These are phyloP conservation scores for Galeopsis tetrahit DNA, from an alignment of 257 asterid genomes.

Conservation along the genomic window DNA sequence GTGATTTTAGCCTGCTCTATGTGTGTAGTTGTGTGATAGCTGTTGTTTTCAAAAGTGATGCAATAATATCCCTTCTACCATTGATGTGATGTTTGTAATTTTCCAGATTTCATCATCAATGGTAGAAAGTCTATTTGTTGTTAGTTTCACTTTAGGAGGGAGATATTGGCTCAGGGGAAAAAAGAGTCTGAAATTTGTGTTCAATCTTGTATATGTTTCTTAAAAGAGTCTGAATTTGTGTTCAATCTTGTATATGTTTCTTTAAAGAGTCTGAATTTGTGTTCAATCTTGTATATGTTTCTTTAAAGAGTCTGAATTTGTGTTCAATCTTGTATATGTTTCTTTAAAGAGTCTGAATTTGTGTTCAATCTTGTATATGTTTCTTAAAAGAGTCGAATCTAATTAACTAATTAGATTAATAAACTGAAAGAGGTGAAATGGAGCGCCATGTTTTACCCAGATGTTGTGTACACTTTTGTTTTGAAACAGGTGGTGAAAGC, in stretches of 20 bases:
- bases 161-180: neutral
- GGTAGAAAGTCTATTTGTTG: neutral
- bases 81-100: constrained; percentile 3
- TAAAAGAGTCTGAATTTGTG: neutral
- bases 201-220: constrained; percentile 14
- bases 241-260: constrained; percentile 23
- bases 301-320: neutral
- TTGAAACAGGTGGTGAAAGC: constrained; percentile 87
- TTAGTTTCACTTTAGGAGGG: neutral
- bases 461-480: constrained; percentile 52
- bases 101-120: neutral
- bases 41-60: neutral
- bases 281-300: constrained; percentile 23
- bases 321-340: constrained; percentile 19
- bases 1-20: neutral
- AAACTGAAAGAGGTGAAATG: constrained; percentile 37
- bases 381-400: neutral
- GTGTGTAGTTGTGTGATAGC: neutral
- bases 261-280: neutral
- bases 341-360: neutral
- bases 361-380: constrained; percentile 22
- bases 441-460: constrained; percentile 59
- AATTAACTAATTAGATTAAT: constrained; percentile 1
- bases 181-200: neutral
- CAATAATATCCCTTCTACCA: neutral